These are phyloP conservation scores for Cyberlindnera mycetangii DNA, from an alignment of 805 yeast genomes.

Conservation along the genomic window DNA sequence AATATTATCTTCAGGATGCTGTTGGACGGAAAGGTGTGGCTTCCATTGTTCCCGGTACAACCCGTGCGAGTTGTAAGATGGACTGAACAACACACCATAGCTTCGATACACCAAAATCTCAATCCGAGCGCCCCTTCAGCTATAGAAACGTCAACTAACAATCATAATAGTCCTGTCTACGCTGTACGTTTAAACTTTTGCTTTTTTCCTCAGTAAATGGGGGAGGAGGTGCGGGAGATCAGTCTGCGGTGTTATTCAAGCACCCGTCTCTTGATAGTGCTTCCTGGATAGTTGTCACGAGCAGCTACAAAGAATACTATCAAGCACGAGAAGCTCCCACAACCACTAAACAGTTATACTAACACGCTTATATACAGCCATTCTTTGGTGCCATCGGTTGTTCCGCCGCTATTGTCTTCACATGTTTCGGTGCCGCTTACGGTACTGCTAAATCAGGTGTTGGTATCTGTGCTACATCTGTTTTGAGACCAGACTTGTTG, in stretches of 20 bases:
- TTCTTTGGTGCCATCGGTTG: conserved; percentile 99
- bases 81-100: no score
- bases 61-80: no score
- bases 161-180: conserved; percentile 54
- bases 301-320: no score
- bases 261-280: no score
- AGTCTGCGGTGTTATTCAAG: no score
- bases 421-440: conserved; percentile 98
- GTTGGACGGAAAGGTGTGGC: no score
- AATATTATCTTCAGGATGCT: no score
- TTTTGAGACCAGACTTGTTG: conserved; percentile 92
- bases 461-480: conserved; percentile 98
- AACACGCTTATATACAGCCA: conserved; percentile 41
- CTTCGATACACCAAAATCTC: no score
- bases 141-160: conserved; percentile 2
- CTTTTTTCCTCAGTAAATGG: no score
- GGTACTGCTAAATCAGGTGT: conserved; percentile 99
- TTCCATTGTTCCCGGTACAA: no score
- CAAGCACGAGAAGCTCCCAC: not conserved
- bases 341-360: not conserved
- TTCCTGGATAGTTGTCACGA: no score
- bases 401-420: conserved; percentile 98
- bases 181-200: conserved; percentile 40
- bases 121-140: not conserved
- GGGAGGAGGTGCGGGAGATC: no score